Evolutionary conservation across 805 yeast species (phyloP).

Genomic region (Myxozyma neotropica): DNA sequence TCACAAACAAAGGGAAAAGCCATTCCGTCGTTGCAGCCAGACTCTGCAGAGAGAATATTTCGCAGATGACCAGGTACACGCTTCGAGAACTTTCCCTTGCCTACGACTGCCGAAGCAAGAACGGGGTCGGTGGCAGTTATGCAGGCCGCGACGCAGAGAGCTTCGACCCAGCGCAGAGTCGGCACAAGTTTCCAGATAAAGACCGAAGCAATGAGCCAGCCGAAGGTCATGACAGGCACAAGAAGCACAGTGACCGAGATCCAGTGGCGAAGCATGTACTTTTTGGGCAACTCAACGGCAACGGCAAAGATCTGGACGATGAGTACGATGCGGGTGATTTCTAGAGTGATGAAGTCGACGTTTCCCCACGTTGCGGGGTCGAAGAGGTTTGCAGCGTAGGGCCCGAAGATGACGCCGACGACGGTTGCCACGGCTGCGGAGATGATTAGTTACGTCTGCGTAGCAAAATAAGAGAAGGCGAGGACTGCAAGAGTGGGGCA

Average conservation of each 20-base stretch:
- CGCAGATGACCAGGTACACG: conserved; percentile 93
- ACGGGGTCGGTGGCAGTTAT: conserved; percentile 96
- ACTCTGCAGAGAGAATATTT: conserved; percentile 79
- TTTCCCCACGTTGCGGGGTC: conserved; percentile 85
- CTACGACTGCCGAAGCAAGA: conserved; percentile 92
- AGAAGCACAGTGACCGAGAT: conserved; percentile 70
- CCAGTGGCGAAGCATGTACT: conserved; percentile 86
- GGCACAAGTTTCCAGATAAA: conserved; percentile 81
- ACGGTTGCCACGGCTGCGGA: conserved; percentile 67
- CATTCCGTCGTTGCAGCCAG: conserved; percentile 94
- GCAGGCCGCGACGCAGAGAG: conserved; percentile 78
- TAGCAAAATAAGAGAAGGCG: not conserved
- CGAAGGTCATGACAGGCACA: conserved; percentile 85
- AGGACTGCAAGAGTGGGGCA: no score
- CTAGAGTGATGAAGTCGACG: conserved; percentile 77
- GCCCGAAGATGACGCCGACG: conserved; percentile 86
- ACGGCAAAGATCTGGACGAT: conserved; percentile 91
- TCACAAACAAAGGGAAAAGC: conserved; percentile 80
- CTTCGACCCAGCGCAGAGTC: conserved; percentile 67
- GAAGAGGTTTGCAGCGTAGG: conserved; percentile 82
- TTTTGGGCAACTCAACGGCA: conserved; percentile 89
- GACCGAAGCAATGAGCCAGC: conserved; percentile 82
- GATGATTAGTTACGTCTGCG: not conserved
- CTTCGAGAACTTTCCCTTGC: conserved; percentile 87
- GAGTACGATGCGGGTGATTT: conserved; percentile 77